Base-by-base conservation (phyloP, 202 grass and related monocot genomes). In the Panicum hallii region DNA sequence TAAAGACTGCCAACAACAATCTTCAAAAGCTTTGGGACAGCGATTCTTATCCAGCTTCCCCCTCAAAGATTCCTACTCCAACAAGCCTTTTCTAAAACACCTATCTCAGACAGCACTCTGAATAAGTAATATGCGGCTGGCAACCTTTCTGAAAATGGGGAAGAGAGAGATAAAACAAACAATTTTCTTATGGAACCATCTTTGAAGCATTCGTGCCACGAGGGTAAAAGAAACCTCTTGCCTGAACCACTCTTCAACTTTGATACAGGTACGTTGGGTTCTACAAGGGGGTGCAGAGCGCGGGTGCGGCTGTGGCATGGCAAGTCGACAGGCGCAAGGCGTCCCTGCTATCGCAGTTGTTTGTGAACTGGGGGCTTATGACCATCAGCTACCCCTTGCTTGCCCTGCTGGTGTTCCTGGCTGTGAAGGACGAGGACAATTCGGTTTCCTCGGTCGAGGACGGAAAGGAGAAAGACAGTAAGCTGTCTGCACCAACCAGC, bases 221-320 rank as follows among this genome's bases (percentile, higher is more conserved):
- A 57, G 17, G 54, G 62, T 42, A 1, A 36, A 38, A 38, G 3
- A 38, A 60, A 77, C 36, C 7, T 6, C 42, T 67, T 77, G 4
- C 12, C 13, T 70, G 34, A 75, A 62, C 5, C 5, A 9, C 0
- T 70, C 13, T 8, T 28, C 5, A 43, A 72, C 9, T 86, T 5
- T 47, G 60, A 11, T 20, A 81, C 87, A 98, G 95, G 73, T 99
- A 95, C 30, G 94, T 84, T 6, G 96, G 96, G 0, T 99, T 99
- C 81, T 99, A 95, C 85, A 99, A 99, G 84, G 94, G 96, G 3
- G 92, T 94, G 75, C 96, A 99, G 76, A 99, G 96, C 0, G 96
- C 96, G 0, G 96, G 96, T 3, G 93, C 96, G 1, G 96, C 96
- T 0, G 93, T 99, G 1, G 93, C 93, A 32, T 99, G 96, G 96